Evolutionary conservation across 805 yeast genomes (phyloP), one percentile per base, ranked within the genome.

Genomic region (Myxozyma neglecta): DNA sequence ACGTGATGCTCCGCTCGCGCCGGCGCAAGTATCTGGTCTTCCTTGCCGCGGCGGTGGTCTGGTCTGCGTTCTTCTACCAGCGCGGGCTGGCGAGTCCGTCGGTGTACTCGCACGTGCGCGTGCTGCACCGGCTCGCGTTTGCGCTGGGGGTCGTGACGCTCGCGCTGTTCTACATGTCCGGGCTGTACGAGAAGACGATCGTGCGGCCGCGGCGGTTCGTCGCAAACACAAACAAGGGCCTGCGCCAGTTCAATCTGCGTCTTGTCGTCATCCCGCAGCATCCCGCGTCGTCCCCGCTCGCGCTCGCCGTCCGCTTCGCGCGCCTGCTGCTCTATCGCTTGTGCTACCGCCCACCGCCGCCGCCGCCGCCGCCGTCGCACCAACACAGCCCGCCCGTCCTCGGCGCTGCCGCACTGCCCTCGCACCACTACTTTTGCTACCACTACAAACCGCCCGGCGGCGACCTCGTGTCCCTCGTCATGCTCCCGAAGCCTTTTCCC

Each of bases 101-200:
- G 0, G 65, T 78, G 5, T 75, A 76, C 60, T 73, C 74, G 29
- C 70, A 76, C 44, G 68, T 76, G 29, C 65, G 69, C 45, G 69
- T 75, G 13, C 45, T 75, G 20, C 73, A 76, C 60, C 68, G 71
- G 36, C 70, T 80, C 20, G 76, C 85, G 70, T 84, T 89, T 53
- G 71, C 84, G 13, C 80, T 89, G 3, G 77, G 87, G 16, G 68
- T 82, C 35, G 84, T 92, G 18, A 88, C 97, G 0, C 75, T 91
- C 59, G 80, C 85, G 32, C 77, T 93, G 47, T 93, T 90, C 74
- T 91, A 88, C 70, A 74, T 93, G 40, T 87, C 96, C 29, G 99
- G 99, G 0, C 94, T 91, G 75, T 94, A 93, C 74, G 83, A 83
- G 60, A 83, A 94, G 63, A 90, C 97, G 0, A 89, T 93, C 57